Evolutionary conservation across 83 land plant species (phyloP), one percentile per base, ranked within the genome.

Genomic region (Picea abies): DNA sequence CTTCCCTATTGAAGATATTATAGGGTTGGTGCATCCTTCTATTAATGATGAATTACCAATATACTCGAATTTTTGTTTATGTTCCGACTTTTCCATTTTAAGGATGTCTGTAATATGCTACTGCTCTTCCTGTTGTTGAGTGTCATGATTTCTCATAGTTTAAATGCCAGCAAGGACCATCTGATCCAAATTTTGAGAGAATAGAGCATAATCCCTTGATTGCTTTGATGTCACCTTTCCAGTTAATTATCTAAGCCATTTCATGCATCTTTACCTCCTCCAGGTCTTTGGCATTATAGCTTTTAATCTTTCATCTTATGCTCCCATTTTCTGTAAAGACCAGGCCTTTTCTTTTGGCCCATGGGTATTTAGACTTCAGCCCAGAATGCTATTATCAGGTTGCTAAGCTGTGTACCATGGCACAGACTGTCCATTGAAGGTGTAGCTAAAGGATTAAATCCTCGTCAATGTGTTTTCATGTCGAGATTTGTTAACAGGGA

Each of bases 351-450:
- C 17, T 32, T 32, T 70, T 70, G 35, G 52, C 11, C 52, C 52
- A 1, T 49, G 56, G 12, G 15, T 72, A 2, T 47, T 73, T 73
- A 44, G 11, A 69, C 35, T 16, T 29, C 5, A 35, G 41, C 29
- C 32, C n/a, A 16, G 56, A 73, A 73, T 44, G 56, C 25, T n/a
- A 22, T 32, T 73, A 73, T 73, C 52, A 44, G 77, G 77, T 73
- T 16, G 23, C 77, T 70, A 16, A 35, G 37, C 20, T 35, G 37
- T 73, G 17, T 9, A 73, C 25, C 56, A 44, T 20, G 47, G 5
- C n/a, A 52, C 44, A 11, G 10, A 12, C 12, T 52, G 56, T 52
- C 56, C 56, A 52, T 52, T 52, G 56, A 52, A 52, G 12, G 10
- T 52, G 56, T 10, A 11, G 3, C 56, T 52, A 52, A 52, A 52